Base-by-base conservation (phyloP, 495 filamentous ascomycete species). In the Xeromyces bisporus region DNA sequence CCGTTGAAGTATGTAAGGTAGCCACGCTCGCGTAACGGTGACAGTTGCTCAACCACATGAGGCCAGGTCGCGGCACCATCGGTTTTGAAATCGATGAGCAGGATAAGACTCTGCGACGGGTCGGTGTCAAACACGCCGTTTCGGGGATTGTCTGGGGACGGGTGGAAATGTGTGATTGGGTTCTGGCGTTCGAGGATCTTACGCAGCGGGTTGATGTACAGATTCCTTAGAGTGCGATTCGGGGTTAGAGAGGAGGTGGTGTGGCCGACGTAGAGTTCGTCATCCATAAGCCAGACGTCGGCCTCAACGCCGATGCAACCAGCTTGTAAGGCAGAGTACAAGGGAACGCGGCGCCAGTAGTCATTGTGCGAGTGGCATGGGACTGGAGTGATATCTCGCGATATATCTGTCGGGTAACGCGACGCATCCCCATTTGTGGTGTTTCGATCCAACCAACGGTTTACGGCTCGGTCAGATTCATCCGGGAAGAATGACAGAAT, bases 291-390 rank as follows among this genome's bases (percentile, higher is more conserved):
- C 83, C 82, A 94, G 12, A 94, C 74, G 43, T 94, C 86, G 0
- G 82, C 83, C 55, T 94, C 86, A 18, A 86, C 69, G 9, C 70
- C 56, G 12, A 71, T 62, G 35, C 71, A 76, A 11, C 86, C 80
- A 1, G 56, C 40, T 56, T 74, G 60, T 6, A 83, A 49, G 2
- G 75, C 75, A 2, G 69, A 73, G 46, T 59, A 77, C 0, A 81
- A 55, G 0, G 86, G 86, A 2, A 82, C 66, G 7, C 62, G 65
- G 4, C 83, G 76, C 64, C 64, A 92, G 54, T 92, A 92, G 56
- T 93, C 85, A 46, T 93, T 93, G 51, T 93, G 85, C 0, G 80
- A 87, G 50, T 60, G 48, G 37, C 76, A 83, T 3, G 58, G 64
- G 26, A 78, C 67, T 0, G 82, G 80, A 0, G 60, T 34, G 23